These are phyloP conservation scores for Exophiala viscosa DNA, from an alignment of 2,329 filamentous ascomycete genomes.

Conservation along the genomic window DNA sequence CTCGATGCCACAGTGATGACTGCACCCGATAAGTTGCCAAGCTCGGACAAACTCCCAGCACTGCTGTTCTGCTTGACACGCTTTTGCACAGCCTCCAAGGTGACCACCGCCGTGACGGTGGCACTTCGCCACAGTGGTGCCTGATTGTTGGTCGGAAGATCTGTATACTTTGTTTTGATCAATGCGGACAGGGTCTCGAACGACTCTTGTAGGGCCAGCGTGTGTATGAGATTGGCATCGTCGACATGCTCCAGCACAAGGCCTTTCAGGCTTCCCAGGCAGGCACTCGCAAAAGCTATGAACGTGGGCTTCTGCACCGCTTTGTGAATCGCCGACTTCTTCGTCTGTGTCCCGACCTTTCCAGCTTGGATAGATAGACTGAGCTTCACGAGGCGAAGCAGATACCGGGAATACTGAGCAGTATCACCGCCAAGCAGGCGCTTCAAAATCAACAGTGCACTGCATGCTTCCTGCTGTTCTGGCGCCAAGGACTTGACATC, in stretches of 20 bases:
- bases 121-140: conserved; percentile 75
- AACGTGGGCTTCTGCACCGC: conserved; percentile 62
- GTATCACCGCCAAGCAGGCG: conserved; percentile 43
- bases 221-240: conserved; percentile 8
- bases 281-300: conserved; percentile 66
- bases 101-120: conserved; percentile 64
- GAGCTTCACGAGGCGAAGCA: conserved; percentile 72
- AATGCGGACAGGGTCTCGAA: conserved; percentile 66
- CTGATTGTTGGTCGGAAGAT: conserved; percentile 66
- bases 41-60: background rate
- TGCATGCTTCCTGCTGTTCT: conserved; percentile 24
- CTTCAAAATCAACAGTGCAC: conserved; percentile 20
- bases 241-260: conserved; percentile 13
- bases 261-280: conserved; percentile 19
- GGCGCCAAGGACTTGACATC: conserved; percentile 24
- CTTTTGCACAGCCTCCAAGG: conserved; percentile 49
- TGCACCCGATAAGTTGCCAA: conserved; percentile 6
- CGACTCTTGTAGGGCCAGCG: conserved; percentile 42
- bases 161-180: conserved; percentile 76
- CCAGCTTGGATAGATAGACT: conserved; percentile 48
- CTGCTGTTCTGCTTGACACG: conserved; percentile 1
- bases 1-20: conserved; percentile 64
- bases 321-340: conserved; percentile 17
- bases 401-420: conserved; percentile 66
- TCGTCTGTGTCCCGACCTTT: conserved; percentile 3